Percentiles rank a stretch among this genome's conserved stretches.
These are phyloP conservation scores for Plasmodium falciparum DNA, from an alignment of 169 alveolate genomes.

Conservation along the genomic window DNA sequence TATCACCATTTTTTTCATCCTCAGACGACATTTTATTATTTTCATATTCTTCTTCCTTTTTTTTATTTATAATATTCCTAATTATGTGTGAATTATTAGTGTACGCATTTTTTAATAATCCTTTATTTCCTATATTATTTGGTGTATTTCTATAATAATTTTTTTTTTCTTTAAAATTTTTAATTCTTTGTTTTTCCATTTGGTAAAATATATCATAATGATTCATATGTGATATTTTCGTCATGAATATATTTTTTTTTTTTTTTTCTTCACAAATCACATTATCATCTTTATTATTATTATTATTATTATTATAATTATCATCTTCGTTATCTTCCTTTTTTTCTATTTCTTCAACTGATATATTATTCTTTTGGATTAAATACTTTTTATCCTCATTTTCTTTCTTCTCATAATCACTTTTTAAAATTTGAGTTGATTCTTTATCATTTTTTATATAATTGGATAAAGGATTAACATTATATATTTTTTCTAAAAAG, in stretches of 20 bases:
- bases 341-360: background rate
- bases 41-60: constrained; percentile 5
- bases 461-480: constrained; percentile 24
- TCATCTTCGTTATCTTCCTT: background rate
- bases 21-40: background rate
- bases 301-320: background rate
- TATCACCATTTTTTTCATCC: too few species aligned
- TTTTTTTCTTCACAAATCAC: background rate
- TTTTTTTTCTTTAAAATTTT: constrained; percentile 21
- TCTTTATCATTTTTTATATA: constrained; percentile 9
- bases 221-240: background rate
- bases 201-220: constrained; percentile 46
- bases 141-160: background rate
- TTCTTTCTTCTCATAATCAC: constrained; percentile 14
- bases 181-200: constrained; percentile 52
- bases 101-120: constrained; percentile 28
- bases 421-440: background rate
- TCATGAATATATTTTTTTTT: background rate
- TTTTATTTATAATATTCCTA: constrained; percentile 28
- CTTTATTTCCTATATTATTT: constrained; percentile 30
- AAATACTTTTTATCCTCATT: constrained; percentile 15
- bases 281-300: constrained; percentile 11
- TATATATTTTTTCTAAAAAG: constrained; percentile 34
- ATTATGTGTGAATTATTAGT: constrained; percentile 39
- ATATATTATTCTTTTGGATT: background rate